Evolutionary conservation across 2,329 filamentous ascomycete species (phyloP), one percentile per base, ranked within the genome.

Genomic region (Aspergillus sp.): DNA sequence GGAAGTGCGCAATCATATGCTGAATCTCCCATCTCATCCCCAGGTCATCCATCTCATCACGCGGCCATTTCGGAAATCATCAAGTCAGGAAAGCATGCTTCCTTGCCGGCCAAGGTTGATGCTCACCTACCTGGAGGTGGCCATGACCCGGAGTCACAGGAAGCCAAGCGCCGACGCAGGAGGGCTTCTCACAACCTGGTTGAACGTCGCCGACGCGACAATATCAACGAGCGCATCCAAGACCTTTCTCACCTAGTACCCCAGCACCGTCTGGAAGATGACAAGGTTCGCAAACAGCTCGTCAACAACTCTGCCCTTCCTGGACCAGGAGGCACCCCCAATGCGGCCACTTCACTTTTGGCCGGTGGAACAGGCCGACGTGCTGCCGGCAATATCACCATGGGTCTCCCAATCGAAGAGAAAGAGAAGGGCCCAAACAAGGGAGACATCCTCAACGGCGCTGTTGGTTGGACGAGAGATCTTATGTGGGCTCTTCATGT

Each of bases 361-460:
- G 93, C 92, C 51, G 92, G 91, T 15, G 90, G 90, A 22, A 90
- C 88, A 63, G 92, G 91, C 41, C 86, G 92, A 63, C 87, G 93
- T 61, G 92, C 92, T 30, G 82, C 87, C 6, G 89, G 89, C 39
- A 96, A 90, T 71, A 97, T 97, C 68, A 96, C 92, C 5, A 93
- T 93, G 63, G 92, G 93, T 13, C 83, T 98, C 30, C 93, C 95
- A 0, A 84, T 96, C 37, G 95, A 99, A 68, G 95, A 98, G 66
- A 98, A 98, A 74, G 95, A 99, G 78, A 98, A 98, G 73, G 95
- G 95, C 0, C 95, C 95, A 5, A 98, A 98, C 81, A 99, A 99
- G 79, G 95, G 95, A 49, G 95, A 99, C 68, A 98, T 99, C 59
- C 87, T 99, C 67, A 98, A 98, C 70, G 93, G 95, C 30, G 90